Evolutionary conservation across 179 eudicot species (phyloP).

Genomic region (Heliamphora pulchella): DNA sequence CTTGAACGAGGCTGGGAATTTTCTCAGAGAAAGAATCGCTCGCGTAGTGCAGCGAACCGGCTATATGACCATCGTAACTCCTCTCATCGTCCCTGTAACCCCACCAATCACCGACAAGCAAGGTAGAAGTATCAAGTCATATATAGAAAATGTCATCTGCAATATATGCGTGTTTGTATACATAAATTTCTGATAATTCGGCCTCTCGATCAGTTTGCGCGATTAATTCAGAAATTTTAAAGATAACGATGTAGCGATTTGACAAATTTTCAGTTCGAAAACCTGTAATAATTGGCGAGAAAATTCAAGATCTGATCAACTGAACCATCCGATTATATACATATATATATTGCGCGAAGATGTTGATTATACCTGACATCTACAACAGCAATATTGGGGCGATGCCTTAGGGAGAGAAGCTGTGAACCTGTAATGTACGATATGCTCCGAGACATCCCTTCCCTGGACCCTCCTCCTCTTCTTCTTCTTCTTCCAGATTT

Average conservation of each 20-base stretch:
- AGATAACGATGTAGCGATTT: too few species aligned
- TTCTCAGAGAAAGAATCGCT: conserved; percentile 68
- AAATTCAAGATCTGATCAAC: too few species aligned
- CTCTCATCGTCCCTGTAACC: conserved; percentile 70
- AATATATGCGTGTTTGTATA: too few species aligned
- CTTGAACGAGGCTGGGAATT: conserved; percentile 56
- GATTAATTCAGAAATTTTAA: too few species aligned
- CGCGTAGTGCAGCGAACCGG: conserved; percentile 75
- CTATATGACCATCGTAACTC: conserved; percentile 73
- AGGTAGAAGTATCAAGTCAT: neutral
- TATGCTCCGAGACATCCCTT: conserved; percentile 39
- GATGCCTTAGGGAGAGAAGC: conserved; percentile 60
- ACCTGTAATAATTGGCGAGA: too few species aligned
- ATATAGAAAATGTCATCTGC: neutral
- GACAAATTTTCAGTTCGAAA: too few species aligned
- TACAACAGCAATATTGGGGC: conserved; percentile 69
- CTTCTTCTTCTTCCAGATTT: neutral
- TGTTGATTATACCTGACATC: conserved; percentile 58
- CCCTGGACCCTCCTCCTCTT: neutral
- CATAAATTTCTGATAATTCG: too few species aligned
- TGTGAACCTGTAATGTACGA: conserved; percentile 65
- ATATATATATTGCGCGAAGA: neutral
- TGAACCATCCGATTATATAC: too few species aligned
- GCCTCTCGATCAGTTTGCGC: too few species aligned
- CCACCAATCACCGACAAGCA: neutral